These are phyloP conservation scores for Nicotiana tabacum DNA, from an alignment of 257 asterid species.

Conservation along the genomic window DNA sequence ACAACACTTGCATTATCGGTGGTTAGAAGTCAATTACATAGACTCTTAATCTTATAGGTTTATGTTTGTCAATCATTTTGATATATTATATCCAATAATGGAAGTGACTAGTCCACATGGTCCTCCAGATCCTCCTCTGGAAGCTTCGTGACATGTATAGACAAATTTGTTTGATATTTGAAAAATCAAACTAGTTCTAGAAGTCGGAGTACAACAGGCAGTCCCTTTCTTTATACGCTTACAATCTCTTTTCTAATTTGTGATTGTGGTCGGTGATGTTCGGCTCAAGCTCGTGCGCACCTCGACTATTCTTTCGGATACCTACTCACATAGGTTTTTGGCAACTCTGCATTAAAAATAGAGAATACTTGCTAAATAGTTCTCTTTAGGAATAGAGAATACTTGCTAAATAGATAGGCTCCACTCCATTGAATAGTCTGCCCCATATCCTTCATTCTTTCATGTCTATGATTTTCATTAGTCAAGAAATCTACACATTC, in stretches of 20 bases:
- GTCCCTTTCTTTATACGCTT: background rate
- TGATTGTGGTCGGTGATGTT: background rate
- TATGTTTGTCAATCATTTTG: background rate
- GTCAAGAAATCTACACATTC: too few relatives aligned
- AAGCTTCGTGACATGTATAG: background rate
- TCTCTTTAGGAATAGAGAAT: background rate
- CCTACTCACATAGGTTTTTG: too few relatives aligned
- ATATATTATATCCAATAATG: background rate
- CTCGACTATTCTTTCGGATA: too few relatives aligned
- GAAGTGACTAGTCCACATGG: background rate
- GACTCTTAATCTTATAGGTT: background rate
- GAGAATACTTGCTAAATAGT: background rate
- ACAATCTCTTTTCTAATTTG: background rate
- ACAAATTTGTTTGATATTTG: background rate
- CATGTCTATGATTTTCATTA: too few relatives aligned
- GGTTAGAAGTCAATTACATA: background rate
- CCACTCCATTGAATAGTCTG: too few relatives aligned
- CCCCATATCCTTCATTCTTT: too few relatives aligned
- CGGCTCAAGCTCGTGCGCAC: too few relatives aligned
- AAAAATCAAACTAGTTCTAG: background rate
- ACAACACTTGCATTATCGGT: constrained; percentile 14
- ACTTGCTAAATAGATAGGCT: too few relatives aligned
- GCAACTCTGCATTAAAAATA: background rate
- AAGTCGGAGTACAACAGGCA: background rate
- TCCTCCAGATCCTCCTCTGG: background rate